Percentiles rank a stretch among this genome's conserved stretches.
Evolutionary conservation across 257 asterid species (phyloP).

Genomic region (Plantago major): DNA sequence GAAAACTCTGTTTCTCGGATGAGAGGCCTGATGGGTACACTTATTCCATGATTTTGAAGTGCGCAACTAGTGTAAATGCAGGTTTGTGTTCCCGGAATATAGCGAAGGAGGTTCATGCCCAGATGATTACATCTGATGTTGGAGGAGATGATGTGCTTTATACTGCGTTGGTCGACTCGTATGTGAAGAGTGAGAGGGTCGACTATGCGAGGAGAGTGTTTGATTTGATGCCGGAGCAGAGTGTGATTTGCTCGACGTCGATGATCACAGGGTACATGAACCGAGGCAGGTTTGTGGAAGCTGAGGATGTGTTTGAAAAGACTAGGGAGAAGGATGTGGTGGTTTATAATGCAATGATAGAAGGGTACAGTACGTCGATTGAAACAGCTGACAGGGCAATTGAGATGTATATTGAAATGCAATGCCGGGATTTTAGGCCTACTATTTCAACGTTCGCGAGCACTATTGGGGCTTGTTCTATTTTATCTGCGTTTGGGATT

Average conservation of each 20-base stretch:
- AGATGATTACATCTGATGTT: conserved; percentile 39
- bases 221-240: conserved; percentile 64
- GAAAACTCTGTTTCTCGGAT: conserved; percentile 36
- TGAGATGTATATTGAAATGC: conserved; percentile 58
- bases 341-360: conserved; percentile 95
- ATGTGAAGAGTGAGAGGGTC: conserved; percentile 55
- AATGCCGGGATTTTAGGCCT: conserved; percentile 47
- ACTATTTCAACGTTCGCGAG: conserved; percentile 73
- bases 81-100: conserved; percentile 13
- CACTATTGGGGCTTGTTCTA: conserved; percentile 86
- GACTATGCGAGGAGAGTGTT: conserved; percentile 67
- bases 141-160: conserved; percentile 71
- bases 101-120: conserved; percentile 63
- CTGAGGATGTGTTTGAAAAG: conserved; percentile 61
- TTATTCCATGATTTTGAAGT: conserved; percentile 71
- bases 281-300: conserved; percentile 46
- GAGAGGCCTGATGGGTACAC: conserved; percentile 72
- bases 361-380: conserved; percentile 75
- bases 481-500: conserved; percentile 54
- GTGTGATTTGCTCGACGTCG: conserved; percentile 76
- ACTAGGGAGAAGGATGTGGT: conserved; percentile 67
- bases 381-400: conserved; percentile 65
- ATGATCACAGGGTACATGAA: conserved; percentile 90
- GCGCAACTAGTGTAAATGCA: conserved; percentile 34
- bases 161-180: conserved; percentile 74